phyloP scores from a whole-genome alignment of 495 filamentous ascomycete genomes.

The Aspergillus panamensis region DNA sequence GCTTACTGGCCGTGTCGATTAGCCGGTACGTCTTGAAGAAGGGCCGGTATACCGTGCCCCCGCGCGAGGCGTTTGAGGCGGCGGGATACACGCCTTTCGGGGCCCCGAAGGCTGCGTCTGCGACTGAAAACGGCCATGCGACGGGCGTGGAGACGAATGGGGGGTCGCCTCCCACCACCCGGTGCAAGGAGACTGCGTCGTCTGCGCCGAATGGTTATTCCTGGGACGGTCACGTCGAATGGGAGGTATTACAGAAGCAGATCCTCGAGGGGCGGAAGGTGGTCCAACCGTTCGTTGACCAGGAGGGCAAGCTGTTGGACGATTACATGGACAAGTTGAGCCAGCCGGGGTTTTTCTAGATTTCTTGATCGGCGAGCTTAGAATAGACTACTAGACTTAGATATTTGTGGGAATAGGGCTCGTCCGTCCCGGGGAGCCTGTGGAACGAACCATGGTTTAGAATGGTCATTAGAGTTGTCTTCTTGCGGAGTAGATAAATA shows the following conservation, averaged over 20 bases:
- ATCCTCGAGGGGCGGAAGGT: constrained; percentile 42
- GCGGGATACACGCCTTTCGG: constrained; percentile 51
- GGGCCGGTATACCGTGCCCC: constrained; percentile 72
- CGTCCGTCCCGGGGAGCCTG: too few species aligned
- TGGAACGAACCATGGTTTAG: too few species aligned
- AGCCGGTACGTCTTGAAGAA: constrained; percentile 80
- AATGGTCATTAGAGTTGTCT: too few species aligned
- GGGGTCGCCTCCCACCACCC: not conserved
- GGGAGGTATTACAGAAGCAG: constrained; percentile 45
- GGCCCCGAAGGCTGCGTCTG: not conserved
- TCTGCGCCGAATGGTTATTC: not conserved
- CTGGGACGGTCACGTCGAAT: constrained; percentile 16
- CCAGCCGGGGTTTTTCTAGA: constrained; percentile 17
- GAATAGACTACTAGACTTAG: not conserved
- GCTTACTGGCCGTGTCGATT: constrained; percentile 64
- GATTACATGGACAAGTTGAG: constrained; percentile 25
- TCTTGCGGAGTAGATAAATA: too few species aligned
- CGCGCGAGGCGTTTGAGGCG: constrained; percentile 63
- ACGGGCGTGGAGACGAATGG: constrained; percentile 14
- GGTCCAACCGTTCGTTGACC: constrained; percentile 38
- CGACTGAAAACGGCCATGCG: constrained; percentile 5
- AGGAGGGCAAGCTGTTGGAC: constrained; percentile 38
- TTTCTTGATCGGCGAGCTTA: not conserved
- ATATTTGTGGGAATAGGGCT: too few species aligned
- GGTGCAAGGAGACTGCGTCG: constrained; percentile 12